These are phyloP conservation scores for Dactylellina sp. DNA, from an alignment of 2,329 filamentous ascomycete genomes.

Conservation along the genomic window DNA sequence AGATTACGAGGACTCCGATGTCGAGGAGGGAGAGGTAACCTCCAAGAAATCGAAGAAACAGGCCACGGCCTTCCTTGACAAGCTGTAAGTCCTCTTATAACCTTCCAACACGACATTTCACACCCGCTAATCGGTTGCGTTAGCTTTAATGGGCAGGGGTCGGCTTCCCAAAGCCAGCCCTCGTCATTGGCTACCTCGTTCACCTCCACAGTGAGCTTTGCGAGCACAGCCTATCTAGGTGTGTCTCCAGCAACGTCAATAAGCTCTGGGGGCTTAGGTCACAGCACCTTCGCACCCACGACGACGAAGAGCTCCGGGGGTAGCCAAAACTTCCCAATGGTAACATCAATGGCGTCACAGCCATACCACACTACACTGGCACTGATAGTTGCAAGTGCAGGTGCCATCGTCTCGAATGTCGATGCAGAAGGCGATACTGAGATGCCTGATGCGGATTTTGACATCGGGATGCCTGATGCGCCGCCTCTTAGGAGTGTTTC, in stretches of 20 bases:
- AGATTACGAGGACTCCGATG: conserved; percentile 18
- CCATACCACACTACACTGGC: too few species aligned
- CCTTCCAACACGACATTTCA: too few species aligned
- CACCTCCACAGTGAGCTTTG: too few species aligned
- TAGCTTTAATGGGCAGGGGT: too few species aligned
- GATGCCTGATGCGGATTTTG: conserved; percentile 19
- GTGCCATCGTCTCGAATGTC: conserved; percentile 2
- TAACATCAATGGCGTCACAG: too few species aligned
- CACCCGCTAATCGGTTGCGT: too few species aligned
- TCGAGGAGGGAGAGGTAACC: conserved; percentile 3
- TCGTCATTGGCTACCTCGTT: too few species aligned
- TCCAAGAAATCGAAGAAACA: neutral
- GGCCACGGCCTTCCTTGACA: neutral
- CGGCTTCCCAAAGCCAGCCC: too few species aligned
- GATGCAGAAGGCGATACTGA: conserved; percentile 20
- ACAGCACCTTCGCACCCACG: neutral
- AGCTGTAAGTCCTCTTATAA: conserved; percentile 9
- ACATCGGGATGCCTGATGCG: conserved; percentile 32
- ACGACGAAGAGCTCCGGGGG: neutral
- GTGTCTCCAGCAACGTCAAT: too few species aligned
- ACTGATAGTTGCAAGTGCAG: neutral
- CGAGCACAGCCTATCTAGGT: too few species aligned
- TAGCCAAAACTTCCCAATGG: neutral
- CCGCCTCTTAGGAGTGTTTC: conserved; percentile 19
- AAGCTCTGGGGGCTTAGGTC: too few species aligned